Percentiles rank a stretch among this genome's conserved stretches.
These are phyloP conservation scores for Setomelanomma holmii DNA, from an alignment of 2,329 filamentous ascomycete species.

Conservation along the genomic window DNA sequence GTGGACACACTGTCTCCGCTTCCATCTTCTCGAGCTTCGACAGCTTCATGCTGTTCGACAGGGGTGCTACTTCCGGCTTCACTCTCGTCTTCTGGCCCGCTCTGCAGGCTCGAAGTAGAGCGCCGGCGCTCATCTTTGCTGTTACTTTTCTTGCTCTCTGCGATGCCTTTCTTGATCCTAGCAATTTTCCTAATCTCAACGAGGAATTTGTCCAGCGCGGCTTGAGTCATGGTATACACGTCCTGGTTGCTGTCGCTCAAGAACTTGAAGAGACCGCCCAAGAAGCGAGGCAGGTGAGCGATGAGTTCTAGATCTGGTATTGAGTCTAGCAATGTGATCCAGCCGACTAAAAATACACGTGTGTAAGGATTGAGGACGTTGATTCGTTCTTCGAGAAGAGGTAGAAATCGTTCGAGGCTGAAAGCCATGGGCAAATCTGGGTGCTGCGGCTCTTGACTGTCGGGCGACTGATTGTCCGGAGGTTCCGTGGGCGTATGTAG, in stretches of 20 bases:
- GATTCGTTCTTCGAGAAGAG: conserved; percentile 90
- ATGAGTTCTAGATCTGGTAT: conserved; percentile 97
- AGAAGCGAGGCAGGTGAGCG: conserved; percentile 87
- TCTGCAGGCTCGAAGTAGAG: conserved; percentile 64
- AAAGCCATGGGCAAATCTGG: conserved; percentile 78
- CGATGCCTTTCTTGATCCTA: conserved; percentile 87
- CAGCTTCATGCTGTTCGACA: conserved; percentile 51
- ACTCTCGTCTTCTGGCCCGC: conserved; percentile 38
- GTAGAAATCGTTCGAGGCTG: conserved; percentile 88
- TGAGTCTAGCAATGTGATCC: conserved; percentile 93
- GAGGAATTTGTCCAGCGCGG: conserved; percentile 86
- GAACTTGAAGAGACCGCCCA: conserved; percentile 88
- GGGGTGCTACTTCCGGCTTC: conserved; percentile 66
- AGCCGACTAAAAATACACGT: conserved; percentile 91
- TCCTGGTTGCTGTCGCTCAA: conserved; percentile 90
- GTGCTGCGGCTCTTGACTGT: conserved; percentile 26
- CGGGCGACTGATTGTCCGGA: conserved; percentile 50
- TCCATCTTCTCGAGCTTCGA: conserved; percentile 60
- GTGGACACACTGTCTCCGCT: conserved; percentile 45
- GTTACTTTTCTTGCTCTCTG: conserved; percentile 77
- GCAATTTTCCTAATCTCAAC: conserved; percentile 95
- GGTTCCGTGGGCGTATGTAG: conserved; percentile 69
- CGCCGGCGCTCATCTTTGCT: conserved; percentile 73
- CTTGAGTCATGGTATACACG: conserved; percentile 92
- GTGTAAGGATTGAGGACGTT: conserved; percentile 95